Evolutionary conservation across 2,329 filamentous ascomycete genomes (phyloP), one percentile per base, ranked within the genome.

Genomic region (Curvularia verruculosa): DNA sequence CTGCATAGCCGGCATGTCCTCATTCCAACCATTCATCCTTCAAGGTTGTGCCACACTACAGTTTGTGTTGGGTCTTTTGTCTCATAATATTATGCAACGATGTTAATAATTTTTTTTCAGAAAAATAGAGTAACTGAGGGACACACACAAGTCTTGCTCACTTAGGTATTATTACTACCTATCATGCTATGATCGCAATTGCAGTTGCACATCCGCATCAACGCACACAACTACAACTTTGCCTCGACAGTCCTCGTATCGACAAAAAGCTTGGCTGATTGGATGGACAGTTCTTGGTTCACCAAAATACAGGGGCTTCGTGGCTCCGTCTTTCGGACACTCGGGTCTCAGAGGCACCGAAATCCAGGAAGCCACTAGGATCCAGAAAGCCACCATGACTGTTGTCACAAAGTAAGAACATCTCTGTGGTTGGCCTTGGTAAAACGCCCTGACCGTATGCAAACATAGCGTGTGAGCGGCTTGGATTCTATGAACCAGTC

Each of bases 41-140:
- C 12, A 23, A 52, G 39, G 26, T 45, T 21, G 49, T 52, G 53
- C 56, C 56, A 39, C 56, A 52, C 13, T 46, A 34, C 31, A 26
- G 39, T 39, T 46, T 28, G 26, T 26, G 48, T 50, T 34, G 49
- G 18, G n/a, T 19, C 24, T 44, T 40, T 6, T 10, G n/a, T 31
- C 31, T 7, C 5, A 18, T 41, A 13, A 18, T 45, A 13, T 13
- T 37, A 34, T 52, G 54, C 26, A 45, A 24, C 44, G 13, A 15
- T 21, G 36, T 23, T 6, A 4, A 34, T 8, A 31, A 29, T 23
- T 21, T 18, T 5, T n/a, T n/a, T n/a, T n/a, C n/a, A n/a, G n/a
- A 31, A 10, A 44, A 15, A n/a, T n/a, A n/a, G n/a, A n/a, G n/a
- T n/a, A n/a, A n/a, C n/a, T n/a, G n/a, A 10, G 15, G 19, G 23